A percentile compares a stretch with the other conserved stretches of the same genome.
phyloP scores from a whole-genome alignment of 441 rosid species.

The Monsonia emarginata region DNA sequence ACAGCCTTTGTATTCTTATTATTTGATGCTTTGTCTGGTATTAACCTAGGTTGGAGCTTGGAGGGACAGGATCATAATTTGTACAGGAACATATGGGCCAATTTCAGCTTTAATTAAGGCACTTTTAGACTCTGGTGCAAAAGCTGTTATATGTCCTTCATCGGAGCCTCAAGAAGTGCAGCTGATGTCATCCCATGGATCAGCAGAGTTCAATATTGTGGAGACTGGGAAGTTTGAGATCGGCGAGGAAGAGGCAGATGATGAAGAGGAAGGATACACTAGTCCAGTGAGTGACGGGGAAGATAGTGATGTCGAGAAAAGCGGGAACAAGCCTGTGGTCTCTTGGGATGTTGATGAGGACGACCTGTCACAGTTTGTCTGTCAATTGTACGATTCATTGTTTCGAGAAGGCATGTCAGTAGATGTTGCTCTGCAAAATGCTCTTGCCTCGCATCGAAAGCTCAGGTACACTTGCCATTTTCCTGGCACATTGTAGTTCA shows the following conservation, averaged over 20 bases:
- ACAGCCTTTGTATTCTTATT: not conserved
- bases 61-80: conserved; percentile 86
- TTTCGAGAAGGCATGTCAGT: conserved; percentile 59
- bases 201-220: conserved; percentile 35
- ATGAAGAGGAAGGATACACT: conserved; percentile 44
- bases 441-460: conserved; percentile 34
- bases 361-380: conserved; percentile 58
- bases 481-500: not conserved
- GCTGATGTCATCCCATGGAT: conserved; percentile 32
- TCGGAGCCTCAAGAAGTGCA: conserved; percentile 58
- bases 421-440: conserved; percentile 55
- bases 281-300: conserved; percentile 89
- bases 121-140: conserved; percentile 79
- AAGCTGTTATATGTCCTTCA: conserved; percentile 69
- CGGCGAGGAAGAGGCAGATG: conserved; percentile 70
- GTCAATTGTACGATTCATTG: conserved; percentile 52
- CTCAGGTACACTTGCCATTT: not conserved
- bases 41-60: conserved; percentile 74
- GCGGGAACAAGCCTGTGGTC: conserved; percentile 25
- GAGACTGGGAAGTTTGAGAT: conserved; percentile 81
- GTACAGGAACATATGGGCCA: conserved; percentile 75
- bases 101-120: conserved; percentile 60
- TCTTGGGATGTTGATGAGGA: conserved; percentile 77
- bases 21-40: not conserved
- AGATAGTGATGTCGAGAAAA: conserved; percentile 66